These are phyloP conservation scores for Terana coerulea DNA, from an alignment of 768 basidiomycete genomes.

Conservation along the genomic window DNA sequence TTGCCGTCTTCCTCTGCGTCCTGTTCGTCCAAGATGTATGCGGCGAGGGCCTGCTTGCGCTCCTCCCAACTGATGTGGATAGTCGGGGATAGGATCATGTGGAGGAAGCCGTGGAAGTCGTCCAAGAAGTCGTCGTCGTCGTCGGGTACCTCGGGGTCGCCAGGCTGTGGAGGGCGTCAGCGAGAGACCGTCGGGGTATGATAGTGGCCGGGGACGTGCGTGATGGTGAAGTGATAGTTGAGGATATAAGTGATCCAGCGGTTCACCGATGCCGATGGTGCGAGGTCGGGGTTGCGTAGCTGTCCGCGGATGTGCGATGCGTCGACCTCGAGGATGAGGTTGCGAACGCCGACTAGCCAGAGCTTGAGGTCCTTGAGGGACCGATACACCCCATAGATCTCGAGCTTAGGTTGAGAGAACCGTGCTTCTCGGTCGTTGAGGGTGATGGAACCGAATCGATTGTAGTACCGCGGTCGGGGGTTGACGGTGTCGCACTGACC, in stretches of 20 bases:
- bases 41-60: neutral
- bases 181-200: slow-evolving; percentile 38
- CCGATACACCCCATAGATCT: slow-evolving; percentile 24
- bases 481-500: slow-evolving; percentile 27
- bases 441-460: slow-evolving; percentile 27
- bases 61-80: neutral
- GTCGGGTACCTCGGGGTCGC: slow-evolving; percentile 13
- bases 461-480: slow-evolving; percentile 25
- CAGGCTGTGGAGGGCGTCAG: slow-evolving; percentile 14
- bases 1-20: too few relatives aligned
- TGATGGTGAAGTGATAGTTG: slow-evolving; percentile 33
- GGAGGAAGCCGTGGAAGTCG: neutral
- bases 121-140: slow-evolving; percentile 13
- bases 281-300: slow-evolving; percentile 36
- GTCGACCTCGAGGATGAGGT: slow-evolving; percentile 34
- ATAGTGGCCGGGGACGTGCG: slow-evolving; percentile 33
- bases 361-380: slow-evolving; percentile 17
- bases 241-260: slow-evolving; percentile 38
- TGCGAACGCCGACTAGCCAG: slow-evolving; percentile 28
- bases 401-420: slow-evolving; percentile 27
- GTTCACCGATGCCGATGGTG: slow-evolving; percentile 36
- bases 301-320: slow-evolving; percentile 40
- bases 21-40: too few relatives aligned
- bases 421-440: slow-evolving; percentile 25
- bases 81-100: neutral